A percentile compares a stretch with the other conserved stretches of the same genome.
These are phyloP conservation scores for Wallacemonas rigidus DNA, from an alignment of 208 protist genomes.

Conservation along the genomic window DNA sequence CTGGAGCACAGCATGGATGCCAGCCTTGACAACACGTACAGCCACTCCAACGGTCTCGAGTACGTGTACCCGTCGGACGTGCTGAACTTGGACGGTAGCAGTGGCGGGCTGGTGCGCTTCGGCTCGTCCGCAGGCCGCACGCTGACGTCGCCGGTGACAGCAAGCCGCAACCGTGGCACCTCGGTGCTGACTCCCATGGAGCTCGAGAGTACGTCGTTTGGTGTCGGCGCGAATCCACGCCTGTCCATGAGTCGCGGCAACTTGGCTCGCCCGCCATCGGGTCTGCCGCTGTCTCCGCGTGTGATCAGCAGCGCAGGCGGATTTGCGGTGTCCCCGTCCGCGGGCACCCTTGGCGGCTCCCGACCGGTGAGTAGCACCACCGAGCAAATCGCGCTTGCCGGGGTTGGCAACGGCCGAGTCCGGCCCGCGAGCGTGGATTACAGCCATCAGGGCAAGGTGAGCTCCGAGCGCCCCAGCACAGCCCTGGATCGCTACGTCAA, in stretches of 20 bases:
- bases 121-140: slow-evolving; percentile 1
- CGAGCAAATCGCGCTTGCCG: slow-evolving; percentile 31
- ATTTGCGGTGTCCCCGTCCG: not conserved
- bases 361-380: slow-evolving; percentile 29
- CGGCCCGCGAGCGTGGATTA: slow-evolving; percentile 74
- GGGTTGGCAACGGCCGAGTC: slow-evolving; percentile 15
- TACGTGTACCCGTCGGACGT: slow-evolving; percentile 11
- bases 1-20: not conserved
- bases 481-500: slow-evolving; percentile 87
- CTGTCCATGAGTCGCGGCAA: slow-evolving; percentile 49
- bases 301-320: slow-evolving; percentile 15
- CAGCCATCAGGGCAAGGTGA: slow-evolving; percentile 69
- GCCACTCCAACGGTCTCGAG: not conserved
- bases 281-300: slow-evolving; percentile 33
- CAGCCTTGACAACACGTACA: slow-evolving; percentile 9
- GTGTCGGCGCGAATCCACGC: slow-evolving; percentile 27
- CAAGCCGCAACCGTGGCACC: not conserved
- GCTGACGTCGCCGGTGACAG: not conserved
- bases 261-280: slow-evolving; percentile 42
- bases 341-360: not conserved
- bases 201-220: slow-evolving; percentile 25
- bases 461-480: slow-evolving; percentile 55
- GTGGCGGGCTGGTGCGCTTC: slow-evolving; percentile 5
- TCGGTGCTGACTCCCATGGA: not conserved
- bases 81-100: slow-evolving; percentile 13